Evolutionary conservation across 441 rosid species (phyloP).

Genomic region (Pelargonium cotyledonis): DNA sequence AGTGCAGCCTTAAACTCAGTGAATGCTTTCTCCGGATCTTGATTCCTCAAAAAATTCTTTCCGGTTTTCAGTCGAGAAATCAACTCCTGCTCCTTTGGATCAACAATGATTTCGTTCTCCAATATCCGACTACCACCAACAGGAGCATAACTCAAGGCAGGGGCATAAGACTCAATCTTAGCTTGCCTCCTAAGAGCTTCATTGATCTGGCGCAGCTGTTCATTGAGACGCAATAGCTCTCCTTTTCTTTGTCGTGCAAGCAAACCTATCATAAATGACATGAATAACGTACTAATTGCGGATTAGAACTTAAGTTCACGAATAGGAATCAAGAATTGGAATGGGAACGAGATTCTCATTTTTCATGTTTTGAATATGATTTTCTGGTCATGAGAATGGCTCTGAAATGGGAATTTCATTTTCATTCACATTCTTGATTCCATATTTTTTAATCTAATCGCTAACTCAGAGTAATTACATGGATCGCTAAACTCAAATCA

Average conservation of each 20-base stretch:
- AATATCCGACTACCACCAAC: conserved; percentile 49
- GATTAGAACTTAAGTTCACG: background rate
- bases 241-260: conserved; percentile 90
- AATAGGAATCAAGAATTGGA: background rate
- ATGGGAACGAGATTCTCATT: background rate
- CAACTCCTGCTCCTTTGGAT: conserved; percentile 80
- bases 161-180: conserved; percentile 91
- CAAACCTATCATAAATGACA: conserved; percentile 43
- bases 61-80: conserved; percentile 64
- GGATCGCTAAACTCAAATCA: background rate
- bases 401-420: background rate
- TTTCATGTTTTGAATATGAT: background rate
- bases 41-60: conserved; percentile 78
- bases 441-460: background rate
- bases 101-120: conserved; percentile 69
- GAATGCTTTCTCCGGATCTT: conserved; percentile 72
- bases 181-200: conserved; percentile 90
- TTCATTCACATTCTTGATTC: background rate
- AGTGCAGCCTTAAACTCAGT: conserved; percentile 69
- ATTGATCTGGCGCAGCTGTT: conserved; percentile 90
- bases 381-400: too few relatives aligned
- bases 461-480: background rate
- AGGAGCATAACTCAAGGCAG: conserved; percentile 89
- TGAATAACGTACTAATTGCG: background rate
- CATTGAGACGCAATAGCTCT: conserved; percentile 70